Conservation (phyloP, 257 asterid genomes). For the Striga asiatica region DNA sequence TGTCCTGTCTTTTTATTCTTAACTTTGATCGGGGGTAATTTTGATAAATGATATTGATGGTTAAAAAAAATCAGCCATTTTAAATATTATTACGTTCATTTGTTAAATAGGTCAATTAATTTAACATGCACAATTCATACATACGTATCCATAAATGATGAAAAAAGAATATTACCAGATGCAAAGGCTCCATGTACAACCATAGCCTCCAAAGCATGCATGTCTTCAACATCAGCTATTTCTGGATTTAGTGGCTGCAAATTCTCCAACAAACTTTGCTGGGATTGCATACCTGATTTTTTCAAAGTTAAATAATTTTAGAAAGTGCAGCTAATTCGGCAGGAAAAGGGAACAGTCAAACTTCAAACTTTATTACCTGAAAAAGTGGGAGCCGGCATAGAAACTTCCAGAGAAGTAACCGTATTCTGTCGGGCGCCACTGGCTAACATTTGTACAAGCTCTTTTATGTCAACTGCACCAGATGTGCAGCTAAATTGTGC, state of each 20-base stretch:
- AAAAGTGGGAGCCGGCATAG: slow-evolving; percentile 70
- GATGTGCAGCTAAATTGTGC: slow-evolving; percentile 33
- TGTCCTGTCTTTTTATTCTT: too few species aligned
- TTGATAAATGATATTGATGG: too few species aligned
- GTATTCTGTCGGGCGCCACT: slow-evolving; percentile 72
- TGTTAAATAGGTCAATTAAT: too few species aligned
- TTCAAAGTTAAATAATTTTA: not conserved
- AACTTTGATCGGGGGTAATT: too few species aligned
- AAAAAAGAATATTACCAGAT: too few species aligned
- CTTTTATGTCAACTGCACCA: slow-evolving; percentile 61
- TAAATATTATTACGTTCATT: too few species aligned
- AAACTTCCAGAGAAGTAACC: slow-evolving; percentile 57
- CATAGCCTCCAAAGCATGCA: slow-evolving; percentile 63
- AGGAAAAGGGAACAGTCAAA: slow-evolving; percentile 1
- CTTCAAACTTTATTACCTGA: slow-evolving; percentile 28
- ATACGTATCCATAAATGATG: too few species aligned
- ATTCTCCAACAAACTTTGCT: slow-evolving; percentile 36
- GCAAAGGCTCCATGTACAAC: slow-evolving; percentile 63
- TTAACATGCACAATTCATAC: too few species aligned
- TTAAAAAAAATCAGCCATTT: too few species aligned
- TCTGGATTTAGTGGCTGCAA: slow-evolving; percentile 70
- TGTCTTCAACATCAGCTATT: slow-evolving; percentile 51
- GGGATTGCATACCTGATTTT: slow-evolving; percentile 26
- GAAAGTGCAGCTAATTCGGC: not conserved
- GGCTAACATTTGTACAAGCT: slow-evolving; percentile 52